Percentiles rank a stretch among this genome's conserved stretches.
Evolutionary conservation across 192 early-diverging fungal species (phyloP).

Genomic region (Umbelopsis sp.): DNA sequence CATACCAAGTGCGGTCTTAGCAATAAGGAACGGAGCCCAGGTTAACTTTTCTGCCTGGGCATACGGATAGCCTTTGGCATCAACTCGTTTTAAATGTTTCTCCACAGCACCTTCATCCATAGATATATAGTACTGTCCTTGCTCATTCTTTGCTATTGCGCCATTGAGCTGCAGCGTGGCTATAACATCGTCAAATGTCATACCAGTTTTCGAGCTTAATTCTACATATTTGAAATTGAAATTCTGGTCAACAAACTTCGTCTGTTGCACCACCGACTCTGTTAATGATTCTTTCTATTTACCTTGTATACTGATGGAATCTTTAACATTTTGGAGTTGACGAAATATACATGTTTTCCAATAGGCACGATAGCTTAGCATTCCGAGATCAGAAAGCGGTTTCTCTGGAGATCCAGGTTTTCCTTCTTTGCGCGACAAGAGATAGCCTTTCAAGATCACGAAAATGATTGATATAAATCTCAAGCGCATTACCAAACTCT

Average conservation of each 20-base stretch:
- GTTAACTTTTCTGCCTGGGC: constrained; percentile 62
- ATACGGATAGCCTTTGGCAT: constrained; percentile 52
- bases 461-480: background rate
- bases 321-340: constrained; percentile 55
- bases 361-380: constrained; percentile 84
- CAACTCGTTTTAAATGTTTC: constrained; percentile 46
- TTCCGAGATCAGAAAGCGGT: constrained; percentile 87
- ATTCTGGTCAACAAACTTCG: no score
- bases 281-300: background rate
- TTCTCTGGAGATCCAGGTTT: constrained; percentile 89
- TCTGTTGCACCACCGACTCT: no score
- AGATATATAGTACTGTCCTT: constrained; percentile 36
- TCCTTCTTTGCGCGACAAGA: constrained; percentile 74
- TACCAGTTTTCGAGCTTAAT: constrained; percentile 70
- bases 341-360: constrained; percentile 83
- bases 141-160: constrained; percentile 34
- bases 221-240: constrained; percentile 26
- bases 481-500: background rate
- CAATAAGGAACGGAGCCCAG: constrained; percentile 69
- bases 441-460: constrained; percentile 56
- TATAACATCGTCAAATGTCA: constrained; percentile 84
- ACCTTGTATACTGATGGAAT: constrained; percentile 51
- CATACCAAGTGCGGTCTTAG: constrained; percentile 8
- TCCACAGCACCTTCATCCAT: constrained; percentile 48
- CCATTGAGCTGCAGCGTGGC: constrained; percentile 66